Conservation (phyloP, 306 rosid genomes). For the Heteromeles arbutifolia region DNA sequence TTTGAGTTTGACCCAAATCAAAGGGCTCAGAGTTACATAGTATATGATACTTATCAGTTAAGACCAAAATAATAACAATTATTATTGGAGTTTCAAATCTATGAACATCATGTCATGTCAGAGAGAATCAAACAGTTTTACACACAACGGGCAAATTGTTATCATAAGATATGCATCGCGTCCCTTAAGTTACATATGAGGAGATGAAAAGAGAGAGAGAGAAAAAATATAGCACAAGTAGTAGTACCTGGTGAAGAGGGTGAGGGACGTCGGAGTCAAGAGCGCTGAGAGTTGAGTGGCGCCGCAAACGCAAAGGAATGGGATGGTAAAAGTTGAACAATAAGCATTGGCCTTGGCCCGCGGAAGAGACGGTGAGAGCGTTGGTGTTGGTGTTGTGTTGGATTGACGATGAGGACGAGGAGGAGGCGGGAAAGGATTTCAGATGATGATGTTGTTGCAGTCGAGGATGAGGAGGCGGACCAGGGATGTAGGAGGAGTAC, state of each 20-base stretch:
- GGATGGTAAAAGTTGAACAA: neutral
- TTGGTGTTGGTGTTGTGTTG: neutral
- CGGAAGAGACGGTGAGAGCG: neutral
- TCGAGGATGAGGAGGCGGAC: neutral
- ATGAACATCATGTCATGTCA: neutral
- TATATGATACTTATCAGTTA: neutral
- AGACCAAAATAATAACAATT: neutral
- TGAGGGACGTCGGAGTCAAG: conserved; percentile 46
- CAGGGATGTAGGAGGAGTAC: neutral
- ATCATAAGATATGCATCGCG: neutral
- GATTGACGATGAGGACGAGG: neutral
- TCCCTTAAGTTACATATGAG: too few species aligned
- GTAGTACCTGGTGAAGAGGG: conserved; percentile 48
- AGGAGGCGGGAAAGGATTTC: neutral
- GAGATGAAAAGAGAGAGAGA: neutral
- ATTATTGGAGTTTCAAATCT: neutral
- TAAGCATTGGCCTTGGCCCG: neutral
- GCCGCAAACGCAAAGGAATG: neutral
- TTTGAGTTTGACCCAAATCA: neutral
- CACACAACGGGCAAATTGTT: neutral
- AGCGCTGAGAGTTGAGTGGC: conserved; percentile 27
- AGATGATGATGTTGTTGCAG: neutral
- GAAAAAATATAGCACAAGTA: neutral
- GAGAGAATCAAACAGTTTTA: neutral
- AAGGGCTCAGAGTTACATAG: neutral